Evolutionary conservation across 805 yeast species (phyloP).

Genomic region (Lachancea thermotolerans): DNA sequence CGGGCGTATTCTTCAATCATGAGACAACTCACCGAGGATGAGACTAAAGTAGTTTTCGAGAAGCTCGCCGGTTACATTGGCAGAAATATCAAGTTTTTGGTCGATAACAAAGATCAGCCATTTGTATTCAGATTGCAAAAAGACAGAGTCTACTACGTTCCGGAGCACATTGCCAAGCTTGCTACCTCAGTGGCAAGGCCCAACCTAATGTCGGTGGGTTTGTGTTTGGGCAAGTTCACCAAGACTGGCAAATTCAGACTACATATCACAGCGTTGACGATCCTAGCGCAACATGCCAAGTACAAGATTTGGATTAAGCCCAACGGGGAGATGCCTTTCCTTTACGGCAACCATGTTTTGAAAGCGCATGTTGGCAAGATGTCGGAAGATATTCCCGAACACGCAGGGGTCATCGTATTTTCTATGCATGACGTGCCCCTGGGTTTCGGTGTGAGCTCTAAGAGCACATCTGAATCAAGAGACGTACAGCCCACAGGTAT

Average conservation of each 20-base stretch:
- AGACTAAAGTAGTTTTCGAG: constrained; percentile 91
- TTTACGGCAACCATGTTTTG: constrained; percentile 92
- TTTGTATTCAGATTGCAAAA: constrained; percentile 94
- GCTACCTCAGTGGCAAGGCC: constrained; percentile 90
- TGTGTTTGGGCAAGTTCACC: constrained; percentile 93
- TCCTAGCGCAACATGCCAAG: constrained; percentile 80
- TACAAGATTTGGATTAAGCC: constrained; percentile 94
- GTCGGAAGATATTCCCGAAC: constrained; percentile 97
- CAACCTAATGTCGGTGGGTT: constrained; percentile 86
- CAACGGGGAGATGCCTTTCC: constrained; percentile 97
- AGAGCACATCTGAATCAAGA: constrained; percentile 82
- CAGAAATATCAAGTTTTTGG: constrained; percentile 82
- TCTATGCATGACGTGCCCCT: constrained; percentile 90
- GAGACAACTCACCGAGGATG: constrained; percentile 96
- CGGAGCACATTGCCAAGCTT: constrained; percentile 70
- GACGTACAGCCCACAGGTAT: constrained; percentile 88
- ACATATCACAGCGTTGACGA: constrained; percentile 84
- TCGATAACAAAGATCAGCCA: constrained; percentile 73
- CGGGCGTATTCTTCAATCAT: constrained; percentile 32
- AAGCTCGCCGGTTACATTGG: constrained; percentile 95
- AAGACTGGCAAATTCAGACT: constrained; percentile 94
- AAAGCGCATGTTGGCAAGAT: constrained; percentile 96
- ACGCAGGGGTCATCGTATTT: constrained; percentile 87
- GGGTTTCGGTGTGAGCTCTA: constrained; percentile 94
- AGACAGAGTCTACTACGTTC: constrained; percentile 91